phyloP scores from a whole-genome alignment of 805 yeast species.

The Lachancea quebecensis region DNA sequence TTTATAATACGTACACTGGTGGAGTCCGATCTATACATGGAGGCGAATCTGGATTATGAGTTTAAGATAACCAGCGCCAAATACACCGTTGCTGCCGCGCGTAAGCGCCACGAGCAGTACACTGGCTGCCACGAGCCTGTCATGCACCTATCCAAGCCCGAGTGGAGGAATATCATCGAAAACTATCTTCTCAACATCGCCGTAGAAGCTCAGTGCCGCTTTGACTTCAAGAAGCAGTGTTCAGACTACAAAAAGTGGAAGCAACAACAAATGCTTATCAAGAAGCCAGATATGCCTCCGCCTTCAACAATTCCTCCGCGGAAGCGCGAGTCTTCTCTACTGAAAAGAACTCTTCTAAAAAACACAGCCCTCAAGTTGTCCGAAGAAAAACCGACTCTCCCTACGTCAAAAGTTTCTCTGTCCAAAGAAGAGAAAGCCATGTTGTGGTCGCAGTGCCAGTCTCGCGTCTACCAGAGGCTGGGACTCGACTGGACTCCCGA shows the following conservation, averaged over 20 bases:
- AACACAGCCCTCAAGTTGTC: constrained; percentile 9
- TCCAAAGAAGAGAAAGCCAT: constrained; percentile 50
- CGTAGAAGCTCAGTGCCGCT: constrained; percentile 64
- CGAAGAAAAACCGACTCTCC: not conserved
- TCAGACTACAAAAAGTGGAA: constrained; percentile 40
- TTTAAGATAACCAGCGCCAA: constrained; percentile 55
- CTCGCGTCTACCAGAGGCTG: constrained; percentile 47
- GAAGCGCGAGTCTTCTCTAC: constrained; percentile 11
- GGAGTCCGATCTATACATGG: constrained; percentile 56
- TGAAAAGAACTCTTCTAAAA: constrained; percentile 32
- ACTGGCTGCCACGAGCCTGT: constrained; percentile 21
- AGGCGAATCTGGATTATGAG: constrained; percentile 47
- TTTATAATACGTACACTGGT: constrained; percentile 44
- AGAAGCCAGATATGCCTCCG: constrained; percentile 32
- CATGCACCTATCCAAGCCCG: constrained; percentile 42
- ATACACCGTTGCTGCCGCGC: constrained; percentile 53
- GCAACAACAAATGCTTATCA: constrained; percentile 22
- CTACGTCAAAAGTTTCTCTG: constrained; percentile 26
- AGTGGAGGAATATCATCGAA: constrained; percentile 71
- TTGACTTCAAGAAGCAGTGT: constrained; percentile 52
- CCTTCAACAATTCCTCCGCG: constrained; percentile 25
- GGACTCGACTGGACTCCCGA: constrained; percentile 58
- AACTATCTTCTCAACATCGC: constrained; percentile 58
- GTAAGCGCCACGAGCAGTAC: constrained; percentile 40
- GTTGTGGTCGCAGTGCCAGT: constrained; percentile 61